A percentile compares a stretch with the other conserved stretches of the same genome.
These are phyloP conservation scores for Pichia sp. DNA, from an alignment of 1,139 yeast genomes.

Conservation along the genomic window DNA sequence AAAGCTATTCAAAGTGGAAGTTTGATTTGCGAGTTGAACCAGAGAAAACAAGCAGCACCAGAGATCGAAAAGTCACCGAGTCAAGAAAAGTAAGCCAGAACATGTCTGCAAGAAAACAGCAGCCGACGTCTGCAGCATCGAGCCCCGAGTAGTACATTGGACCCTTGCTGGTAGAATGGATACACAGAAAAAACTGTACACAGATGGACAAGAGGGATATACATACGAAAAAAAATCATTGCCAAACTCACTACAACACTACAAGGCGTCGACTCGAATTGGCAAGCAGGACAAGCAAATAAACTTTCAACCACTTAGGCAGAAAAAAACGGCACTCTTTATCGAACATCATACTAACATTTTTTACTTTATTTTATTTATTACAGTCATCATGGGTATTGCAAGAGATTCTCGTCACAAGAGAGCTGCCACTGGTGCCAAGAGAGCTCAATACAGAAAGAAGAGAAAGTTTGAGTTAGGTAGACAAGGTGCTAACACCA, in stretches of 20 bases:
- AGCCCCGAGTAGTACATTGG: too few species aligned
- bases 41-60: not conserved
- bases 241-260: too few species aligned
- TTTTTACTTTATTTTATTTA: not conserved
- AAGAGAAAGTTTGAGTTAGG: conserved; percentile 99
- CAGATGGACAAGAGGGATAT: too few species aligned
- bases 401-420: conserved; percentile 99
- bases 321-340: not conserved
- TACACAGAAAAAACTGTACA: too few species aligned
- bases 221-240: too few species aligned
- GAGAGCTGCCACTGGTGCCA: conserved; percentile 99
- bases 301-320: too few species aligned
- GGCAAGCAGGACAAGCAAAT: too few species aligned
- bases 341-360: conserved; percentile 9
- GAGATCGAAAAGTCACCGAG: not conserved
- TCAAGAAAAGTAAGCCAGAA: not conserved
- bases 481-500: conserved; percentile 99
- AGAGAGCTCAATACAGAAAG: conserved; percentile 99
- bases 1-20: not conserved
- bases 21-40: not conserved
- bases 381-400: conserved; percentile 79
- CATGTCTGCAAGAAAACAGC: too few species aligned
- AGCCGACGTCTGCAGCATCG: too few species aligned
- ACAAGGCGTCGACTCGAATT: too few species aligned
- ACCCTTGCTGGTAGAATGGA: too few species aligned